Evolutionary conservation across 495 filamentous ascomycete species (phyloP), one percentile per base, ranked within the genome.

Genomic region (Lophiostoma macrostomum): DNA sequence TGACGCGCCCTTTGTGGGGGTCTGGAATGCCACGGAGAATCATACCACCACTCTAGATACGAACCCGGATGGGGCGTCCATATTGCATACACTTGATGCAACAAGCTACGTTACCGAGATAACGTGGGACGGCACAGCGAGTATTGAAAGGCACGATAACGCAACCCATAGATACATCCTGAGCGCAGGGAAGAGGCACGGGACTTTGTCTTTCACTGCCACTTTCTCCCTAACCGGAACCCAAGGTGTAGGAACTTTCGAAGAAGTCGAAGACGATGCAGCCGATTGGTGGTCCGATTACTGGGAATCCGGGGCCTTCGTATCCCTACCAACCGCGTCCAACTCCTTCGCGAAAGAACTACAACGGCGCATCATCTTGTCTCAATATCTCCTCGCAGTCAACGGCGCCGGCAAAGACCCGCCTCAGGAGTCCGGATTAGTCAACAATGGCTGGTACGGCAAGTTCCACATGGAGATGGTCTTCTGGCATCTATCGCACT

Each of bases 401-500:
- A 80, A 80, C 57, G 67, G 62, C 12, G 71, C 71, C 4, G 68
- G 68, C 2, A 50, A 62, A n/a, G 66, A 69, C 27, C 65, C 71
- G 5, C 30, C 61, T 3, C 61, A 20, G 32, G 61, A 76, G 54
- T 70, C 70, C 19, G 77, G 75, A 14, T 61, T 78, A 23, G 72
- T 75, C 29, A 79, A 79, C 56, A 80, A 76, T 63, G 77, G 77
- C 24, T 80, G 76, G 76, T 76, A 78, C 36, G 58, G 62, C 4
- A 65, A 65, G 32, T 63, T 63, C 39, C 58, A 64, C 51, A 53
- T 79, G 29, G 78, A 82, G 50, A 80, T 80, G 78, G 60, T 69
- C 25, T 65, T 78, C 50, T 80, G 78, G 78, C 74, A 81, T 65
- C 64, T 69, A 0, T 62, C 73, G 6, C 79, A 77, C 20, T 80